Base-by-base conservation (phyloP, 2,329 filamentous ascomycete species). In the Mollisiaceae sp. region DNA sequence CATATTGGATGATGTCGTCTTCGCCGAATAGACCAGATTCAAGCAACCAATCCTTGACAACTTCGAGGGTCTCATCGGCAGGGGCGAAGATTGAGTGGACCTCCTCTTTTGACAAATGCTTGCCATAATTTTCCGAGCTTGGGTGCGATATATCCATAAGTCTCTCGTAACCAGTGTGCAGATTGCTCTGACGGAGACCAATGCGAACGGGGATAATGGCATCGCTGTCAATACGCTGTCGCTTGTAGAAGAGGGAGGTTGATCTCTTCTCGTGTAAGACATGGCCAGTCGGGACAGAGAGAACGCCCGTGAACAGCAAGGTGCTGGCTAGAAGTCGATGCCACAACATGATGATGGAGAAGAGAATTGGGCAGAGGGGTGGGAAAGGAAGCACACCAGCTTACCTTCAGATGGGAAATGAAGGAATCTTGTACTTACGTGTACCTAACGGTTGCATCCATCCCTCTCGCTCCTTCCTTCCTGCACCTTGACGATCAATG, bases 221-320 rank as follows among this genome's bases (percentile, higher is more conserved):
- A 60, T 60, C 43, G 12, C 22, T 15, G 8, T 45, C 24, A 1
- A 50, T 22, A 12, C 58, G 22, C 27, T 38, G 24, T 32, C 43
- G 4, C 18, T 36, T 60, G 11, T 47, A 12, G 12, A 24, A 11
- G 5, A 47, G 58, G 22, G 58, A 22, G n/a, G 20, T 11, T 12
- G 45, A 32, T 50, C 58, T 60, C 14, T 27, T 45, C 58, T 60
- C 58, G 45, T 60, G 43, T 20, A 60, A 14, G 2, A 60, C 58
- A 36, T 60, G 41, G 24, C 43, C 11, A 22, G 58, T 47, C 18
- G 41, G 22, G 50, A 27, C 4, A 5, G 50, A 54, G 50, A 54
- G 24, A 5, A 18, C 50, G 27, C 50, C 24, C 8, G 14, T 12
- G 14, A 54, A n/a, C 5, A 54, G 22, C 15, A 18, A 12, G 8